Base-by-base conservation (phyloP, 768 basidiomycete genomes). In the Collybia nuda region DNA sequence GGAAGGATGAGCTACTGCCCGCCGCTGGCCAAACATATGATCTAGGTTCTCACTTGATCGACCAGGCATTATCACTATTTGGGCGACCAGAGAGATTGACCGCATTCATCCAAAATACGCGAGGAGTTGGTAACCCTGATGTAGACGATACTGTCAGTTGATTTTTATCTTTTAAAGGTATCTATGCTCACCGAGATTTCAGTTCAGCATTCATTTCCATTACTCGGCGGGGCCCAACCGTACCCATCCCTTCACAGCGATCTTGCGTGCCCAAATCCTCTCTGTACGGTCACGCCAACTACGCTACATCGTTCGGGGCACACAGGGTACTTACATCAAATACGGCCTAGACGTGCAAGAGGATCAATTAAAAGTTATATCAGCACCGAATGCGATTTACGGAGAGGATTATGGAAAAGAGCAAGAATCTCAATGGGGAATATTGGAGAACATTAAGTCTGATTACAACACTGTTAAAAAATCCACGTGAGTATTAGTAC, bases 281-380 rank as follows among this genome's bases (percentile, higher is more conserved):
- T 90, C 89, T 5, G 84, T 82, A 19, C 72, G 79, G 22, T 71
- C 78, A 4, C 75, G 71, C 1, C 93, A 93, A 64, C 66, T 86
- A 19, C 83, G 91, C 18, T 96, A 81, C 65, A 61, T 79, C 37
- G 77, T 92, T 52, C 83, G 86, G 47, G 90, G 90, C 37, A 82
- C 82, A 19, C 75, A 77, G 52, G 90, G 88, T 22, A 79, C 83
- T 2, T 93, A 79, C 67, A 72, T 77, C 51, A 94, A 96, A 67
- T 79, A 76, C 59, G 90, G 90, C 5, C 64, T 90, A 18, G 91
- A 93, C 64, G 69, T 82, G 2, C 91, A 94, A 62, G 92, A 93
- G 67, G 82, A 83, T 45, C 85, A 89, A 55, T 77, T 92, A 44
- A 84, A 83, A 60, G 73, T 64, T 9, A 79, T 84, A 44, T 60